Conservation (phyloP, 495 filamentous ascomycete species). For the Polyplosphaeria fusca region DNA sequence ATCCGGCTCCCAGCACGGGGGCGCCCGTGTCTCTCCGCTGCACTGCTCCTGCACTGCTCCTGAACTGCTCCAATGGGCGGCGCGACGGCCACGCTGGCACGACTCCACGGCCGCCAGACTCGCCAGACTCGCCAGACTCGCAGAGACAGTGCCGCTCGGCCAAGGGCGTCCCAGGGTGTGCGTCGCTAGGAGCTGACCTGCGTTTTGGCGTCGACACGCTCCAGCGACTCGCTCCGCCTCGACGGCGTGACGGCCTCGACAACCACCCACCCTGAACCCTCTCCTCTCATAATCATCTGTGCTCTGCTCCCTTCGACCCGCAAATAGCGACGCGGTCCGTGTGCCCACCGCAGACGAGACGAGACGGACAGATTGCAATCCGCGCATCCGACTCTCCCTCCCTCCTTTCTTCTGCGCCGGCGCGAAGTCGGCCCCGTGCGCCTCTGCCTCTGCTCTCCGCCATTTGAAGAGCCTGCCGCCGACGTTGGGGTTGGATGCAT, state of each 20-base stretch:
- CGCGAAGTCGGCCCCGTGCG: slow-evolving; percentile 14
- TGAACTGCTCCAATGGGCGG: slow-evolving; percentile 1
- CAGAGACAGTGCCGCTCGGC: slow-evolving; percentile 20
- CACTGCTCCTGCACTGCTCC: slow-evolving; percentile 3
- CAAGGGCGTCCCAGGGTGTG: slow-evolving; percentile 18
- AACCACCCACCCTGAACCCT: too few relatives aligned
- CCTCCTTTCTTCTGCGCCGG: neutral
- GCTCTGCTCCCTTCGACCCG: too few relatives aligned
- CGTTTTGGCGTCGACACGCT: neutral
- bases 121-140: neutral
- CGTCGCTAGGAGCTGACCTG: slow-evolving; percentile 26
- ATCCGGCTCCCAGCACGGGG: neutral
- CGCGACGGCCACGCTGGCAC: slow-evolving; percentile 18
- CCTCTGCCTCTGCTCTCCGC: slow-evolving; percentile 16
- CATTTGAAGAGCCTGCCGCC: slow-evolving; percentile 12
- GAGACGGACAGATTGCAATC: slow-evolving; percentile 29
- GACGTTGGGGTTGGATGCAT: slow-evolving; percentile 5
- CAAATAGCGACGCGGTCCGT: slow-evolving; percentile 22
- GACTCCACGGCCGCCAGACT: neutral
- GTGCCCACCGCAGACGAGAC: slow-evolving; percentile 6
- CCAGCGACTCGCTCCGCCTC: slow-evolving; percentile 18
- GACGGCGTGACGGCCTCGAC: too few relatives aligned
- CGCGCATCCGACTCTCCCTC: neutral
- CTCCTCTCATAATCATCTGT: too few relatives aligned
- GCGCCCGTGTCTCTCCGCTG: neutral